Evolutionary conservation across 495 filamentous ascomycete species (phyloP).

Genomic region (Evansstolkia leycettana): DNA sequence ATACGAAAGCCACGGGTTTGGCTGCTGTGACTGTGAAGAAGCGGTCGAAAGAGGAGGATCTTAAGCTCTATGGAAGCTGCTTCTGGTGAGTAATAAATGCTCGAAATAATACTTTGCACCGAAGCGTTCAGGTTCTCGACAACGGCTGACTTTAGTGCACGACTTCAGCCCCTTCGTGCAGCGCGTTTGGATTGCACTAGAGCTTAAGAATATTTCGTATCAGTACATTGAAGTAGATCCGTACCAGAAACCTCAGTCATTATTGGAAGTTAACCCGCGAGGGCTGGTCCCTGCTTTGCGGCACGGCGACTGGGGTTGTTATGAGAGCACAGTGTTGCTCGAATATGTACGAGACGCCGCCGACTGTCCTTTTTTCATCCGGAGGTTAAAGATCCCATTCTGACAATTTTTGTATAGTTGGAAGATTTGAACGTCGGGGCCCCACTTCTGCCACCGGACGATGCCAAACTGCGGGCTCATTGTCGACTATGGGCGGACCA

Average conservation of each 20-base stretch:
- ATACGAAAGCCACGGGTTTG: conserved; percentile 69
- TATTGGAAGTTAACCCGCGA: conserved; percentile 80
- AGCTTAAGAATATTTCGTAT: conserved; percentile 70
- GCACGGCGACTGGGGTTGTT: conserved; percentile 77
- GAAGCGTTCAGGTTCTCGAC: too few relatives aligned
- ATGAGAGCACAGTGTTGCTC: conserved; percentile 77
- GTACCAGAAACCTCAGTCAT: conserved; percentile 63
- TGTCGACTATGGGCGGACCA: conserved; percentile 83
- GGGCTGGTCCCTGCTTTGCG: conserved; percentile 76
- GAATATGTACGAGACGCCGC: conserved; percentile 56
- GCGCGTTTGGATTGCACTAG: conserved; percentile 92
- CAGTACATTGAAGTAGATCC: conserved; percentile 91
- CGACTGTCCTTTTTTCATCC: background rate
- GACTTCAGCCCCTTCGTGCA: conserved; percentile 63
- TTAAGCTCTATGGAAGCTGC: conserved; percentile 81
- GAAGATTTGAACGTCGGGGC: conserved; percentile 59
- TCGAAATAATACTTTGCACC: too few relatives aligned
- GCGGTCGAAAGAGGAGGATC: conserved; percentile 54
- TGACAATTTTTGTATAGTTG: conserved; percentile 36
- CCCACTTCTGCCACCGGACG: conserved; percentile 50
- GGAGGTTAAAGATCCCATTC: background rate
- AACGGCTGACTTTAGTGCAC: conserved; percentile 8
- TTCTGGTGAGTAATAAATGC: conserved; percentile 58
- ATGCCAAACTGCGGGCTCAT: conserved; percentile 60
- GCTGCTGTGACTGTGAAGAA: conserved; percentile 64